Evolutionary conservation across 805 yeast species (phyloP), one percentile per base, ranked within the genome.

Genomic region (Saturnispora dispora): DNA sequence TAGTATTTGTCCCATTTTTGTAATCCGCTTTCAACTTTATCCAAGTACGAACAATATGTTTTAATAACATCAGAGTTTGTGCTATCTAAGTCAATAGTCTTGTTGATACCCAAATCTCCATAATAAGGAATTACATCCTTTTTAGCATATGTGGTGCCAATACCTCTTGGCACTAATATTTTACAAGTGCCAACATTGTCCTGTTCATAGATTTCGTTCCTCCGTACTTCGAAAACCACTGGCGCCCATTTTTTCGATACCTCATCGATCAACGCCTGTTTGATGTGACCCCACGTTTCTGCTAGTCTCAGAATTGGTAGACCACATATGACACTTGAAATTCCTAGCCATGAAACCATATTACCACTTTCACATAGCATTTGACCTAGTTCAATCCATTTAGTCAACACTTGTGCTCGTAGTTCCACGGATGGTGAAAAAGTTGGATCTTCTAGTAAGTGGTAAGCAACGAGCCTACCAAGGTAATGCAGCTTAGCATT

Each of bases 291-390:
- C 98, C 98, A 91, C 1, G 90, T 76, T 50, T 77, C 75, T 27
- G 77, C 70, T 45, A 91, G 71, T 57, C 98, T 76, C 52, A 91
- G 69, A 2, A 91, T 73, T 0, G 96, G 95, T 50, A 84, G 79
- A 0, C 95, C 85, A 60, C 96, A 83, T 2, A 90, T 74, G 1
- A 85, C 75, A 0, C 93, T 82, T 1, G 96, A 88, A 57, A 91
- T 81, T 0, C 96, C 96, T 23, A 88, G 70, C 97, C 97, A 91
- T 30, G 93, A 83, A 0, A 89, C 90, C 90, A 88, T 88, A 63
- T 91, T 95, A 47, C 98, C 98, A 30, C 78, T 70, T 53, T 78
- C 78, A 60, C 88, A 93, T 55, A 91, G 77, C 27, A 73, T 70
- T 55, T 84, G 79, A 3, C 96, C 98, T 43, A 91, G 71, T 54